Evolutionary conservation across 192 early-diverging fungal genomes (phyloP), one percentile per base, ranked within the genome.

Genomic region (Podila horticola): DNA sequence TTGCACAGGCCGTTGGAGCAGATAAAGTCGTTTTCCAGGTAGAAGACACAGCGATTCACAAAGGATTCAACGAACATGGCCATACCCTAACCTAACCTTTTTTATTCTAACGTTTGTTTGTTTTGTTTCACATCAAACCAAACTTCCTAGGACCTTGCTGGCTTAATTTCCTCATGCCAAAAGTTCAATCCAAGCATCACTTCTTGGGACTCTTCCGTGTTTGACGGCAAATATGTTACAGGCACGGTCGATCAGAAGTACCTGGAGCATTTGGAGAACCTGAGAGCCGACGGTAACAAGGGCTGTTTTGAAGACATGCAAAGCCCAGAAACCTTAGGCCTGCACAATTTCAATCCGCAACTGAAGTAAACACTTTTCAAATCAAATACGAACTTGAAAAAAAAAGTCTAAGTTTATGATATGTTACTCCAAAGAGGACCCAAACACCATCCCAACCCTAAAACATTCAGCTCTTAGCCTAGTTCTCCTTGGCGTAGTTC

Each of bases 1-100:
- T 99, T 59, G 96, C 98, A 19, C 72, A 87, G 19, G 93, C 88
- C 58, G 93, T 99, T 67, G 97, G 97, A 62, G 97, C 97, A n/a
- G 98, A 99, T 75, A 82, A 86, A 51, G 95, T 99, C 41, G 97
- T 99, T 70, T 99, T 91, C 87, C 95, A 98, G 87, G 92, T 92
- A 89, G 36, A 26, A 6, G 11, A 17, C 29, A 17, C 33, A 36
- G 34, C 4, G 19, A 17, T 33, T 22, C n/a, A 28, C 29, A 29
- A 24, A 65, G 24, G 55, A 30, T 15, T 17, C 31, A 31, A 20
- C 0, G 52, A n/a, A 33, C 30, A 33, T 57, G 28, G 4, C 29
- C 22, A 29, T 6, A 20, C 41, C 15, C 11, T 3, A 17, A 45
- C 41, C 38, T 17, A 1, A 17, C 3, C 41, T 45, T 45, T 17